Evolutionary conservation across 176 grass and related monocot genomes (phyloP), one percentile per base, ranked within the genome.

Genomic region (Poa annua): DNA sequence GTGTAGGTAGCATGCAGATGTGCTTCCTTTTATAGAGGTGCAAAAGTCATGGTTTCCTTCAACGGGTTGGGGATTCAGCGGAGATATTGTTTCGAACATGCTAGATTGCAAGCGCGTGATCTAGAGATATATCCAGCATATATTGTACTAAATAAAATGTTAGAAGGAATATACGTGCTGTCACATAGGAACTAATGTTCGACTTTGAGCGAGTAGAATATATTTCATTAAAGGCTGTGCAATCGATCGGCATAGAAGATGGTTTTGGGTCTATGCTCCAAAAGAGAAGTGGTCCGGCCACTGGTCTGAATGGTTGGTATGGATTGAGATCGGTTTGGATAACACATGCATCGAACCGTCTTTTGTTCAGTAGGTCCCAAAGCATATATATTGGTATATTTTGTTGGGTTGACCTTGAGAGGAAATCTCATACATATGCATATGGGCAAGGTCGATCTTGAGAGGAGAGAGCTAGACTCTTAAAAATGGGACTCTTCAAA

Each of bases 11-110:
- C 20, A 57, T n/a, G 15, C 33, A 16, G 81, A 7, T 15, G 44
- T 69, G 47, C 26, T 45, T 41, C 76, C 67, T 84, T 84, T 80
- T 88, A 84, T 88, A 84, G 85, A 57, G 53, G 29, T 66, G 16
- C 29, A 66, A 64, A 64, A 13, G 13, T 29, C 14, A 33, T 64
- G 26, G 62, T 3, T 65, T 35, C 29, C 85, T 52, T 77, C 29
- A 50, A 69, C 71, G 20, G 62, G 71, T 48, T 39, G 21, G 19
- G 79, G 7, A 1, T 69, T 71, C 20, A 26, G 14, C 51, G 0
- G 3, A 33, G 20, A 7, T 35, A 35, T 33, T 54, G 32, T 54
- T 55, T 44, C 1, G 42, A 44, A 44, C 42, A 44, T 44, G 42
- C 42, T 1, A 44, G 42, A 44, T 44, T 44, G 42, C 42, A 44